Percentiles rank a stretch among this genome's conserved stretches.
These are phyloP conservation scores for Fusarium sublunatum DNA, from an alignment of 2,329 filamentous ascomycete species.

Conservation along the genomic window DNA sequence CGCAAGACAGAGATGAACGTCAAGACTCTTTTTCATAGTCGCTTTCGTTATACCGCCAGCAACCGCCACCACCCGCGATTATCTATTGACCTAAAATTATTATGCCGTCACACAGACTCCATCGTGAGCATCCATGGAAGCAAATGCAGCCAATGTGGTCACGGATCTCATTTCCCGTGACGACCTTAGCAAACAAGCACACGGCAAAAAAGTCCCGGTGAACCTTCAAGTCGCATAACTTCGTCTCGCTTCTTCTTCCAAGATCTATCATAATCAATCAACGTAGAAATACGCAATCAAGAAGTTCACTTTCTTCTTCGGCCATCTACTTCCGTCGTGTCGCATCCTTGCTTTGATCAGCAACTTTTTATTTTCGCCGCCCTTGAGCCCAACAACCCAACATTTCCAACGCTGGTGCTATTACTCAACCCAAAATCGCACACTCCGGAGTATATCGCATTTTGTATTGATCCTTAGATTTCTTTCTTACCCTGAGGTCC, in stretches of 20 bases:
- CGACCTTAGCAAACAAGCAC: slow-evolving; percentile 7
- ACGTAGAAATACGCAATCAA: slow-evolving; percentile 3
- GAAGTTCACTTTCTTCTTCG: slow-evolving; percentile 15
- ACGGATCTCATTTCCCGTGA: slow-evolving; percentile 25
- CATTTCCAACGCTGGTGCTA: not conserved
- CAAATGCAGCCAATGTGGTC: slow-evolving; percentile 30
- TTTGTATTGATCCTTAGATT: slow-evolving; percentile 36
- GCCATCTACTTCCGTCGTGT: slow-evolving; percentile 36
- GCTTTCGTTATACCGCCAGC: slow-evolving; percentile 24
- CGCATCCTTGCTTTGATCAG: slow-evolving; percentile 29
- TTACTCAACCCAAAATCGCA: not conserved
- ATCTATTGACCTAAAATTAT: slow-evolving; percentile 1
- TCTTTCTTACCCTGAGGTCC: slow-evolving; percentile 24
- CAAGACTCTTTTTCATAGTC: not conserved
- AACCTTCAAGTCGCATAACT: not conserved
- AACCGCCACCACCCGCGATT: slow-evolving; percentile 39
- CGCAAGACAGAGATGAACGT: not conserved
- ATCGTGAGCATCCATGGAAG: slow-evolving; percentile 10
- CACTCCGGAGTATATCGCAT: not conserved
- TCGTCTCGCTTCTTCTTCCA: not conserved
- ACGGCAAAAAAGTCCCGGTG: not conserved
- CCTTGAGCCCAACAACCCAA: slow-evolving; percentile 46
- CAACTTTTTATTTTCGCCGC: slow-evolving; percentile 50
- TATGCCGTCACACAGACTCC: slow-evolving; percentile 23
- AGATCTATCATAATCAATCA: not conserved